These are phyloP conservation scores for Cadophora gregata DNA, from an alignment of 2,329 filamentous ascomycete species.

Conservation along the genomic window DNA sequence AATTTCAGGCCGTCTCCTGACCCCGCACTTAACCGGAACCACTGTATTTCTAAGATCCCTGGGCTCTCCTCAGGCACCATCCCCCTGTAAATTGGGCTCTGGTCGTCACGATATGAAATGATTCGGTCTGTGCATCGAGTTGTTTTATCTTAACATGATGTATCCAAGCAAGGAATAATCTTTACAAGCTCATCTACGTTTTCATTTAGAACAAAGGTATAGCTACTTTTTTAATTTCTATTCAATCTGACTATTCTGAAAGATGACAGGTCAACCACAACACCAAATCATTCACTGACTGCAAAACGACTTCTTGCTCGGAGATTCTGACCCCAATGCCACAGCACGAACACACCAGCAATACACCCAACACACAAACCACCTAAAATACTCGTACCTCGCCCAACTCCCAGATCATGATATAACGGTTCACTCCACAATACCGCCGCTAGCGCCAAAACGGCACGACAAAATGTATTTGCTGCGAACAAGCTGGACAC, in stretches of 20 bases:
- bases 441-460: not conserved
- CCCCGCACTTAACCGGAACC: not conserved
- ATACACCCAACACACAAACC: not conserved
- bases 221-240: too few relatives aligned
- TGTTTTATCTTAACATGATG: too few relatives aligned
- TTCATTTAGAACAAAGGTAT: too few relatives aligned
- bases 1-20: not conserved
- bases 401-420: not conserved
- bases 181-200: too few relatives aligned
- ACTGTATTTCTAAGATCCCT: not conserved
- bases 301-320: not conserved
- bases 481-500: not conserved
- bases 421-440: not conserved
- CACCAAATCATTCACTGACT: not conserved
- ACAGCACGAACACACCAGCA: not conserved
- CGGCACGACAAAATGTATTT: not conserved
- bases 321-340: not conserved
- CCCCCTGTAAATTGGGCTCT: not conserved
- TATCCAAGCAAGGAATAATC: too few relatives aligned
- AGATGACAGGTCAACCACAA: not conserved
- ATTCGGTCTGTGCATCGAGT: too few relatives aligned
- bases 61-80: not conserved
- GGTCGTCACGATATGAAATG: too few relatives aligned
- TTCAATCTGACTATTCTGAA: not conserved
- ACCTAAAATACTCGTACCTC: not conserved